Evolutionary conservation across 257 asterid species (phyloP).

Genomic region (Lycium ferocissimum): DNA sequence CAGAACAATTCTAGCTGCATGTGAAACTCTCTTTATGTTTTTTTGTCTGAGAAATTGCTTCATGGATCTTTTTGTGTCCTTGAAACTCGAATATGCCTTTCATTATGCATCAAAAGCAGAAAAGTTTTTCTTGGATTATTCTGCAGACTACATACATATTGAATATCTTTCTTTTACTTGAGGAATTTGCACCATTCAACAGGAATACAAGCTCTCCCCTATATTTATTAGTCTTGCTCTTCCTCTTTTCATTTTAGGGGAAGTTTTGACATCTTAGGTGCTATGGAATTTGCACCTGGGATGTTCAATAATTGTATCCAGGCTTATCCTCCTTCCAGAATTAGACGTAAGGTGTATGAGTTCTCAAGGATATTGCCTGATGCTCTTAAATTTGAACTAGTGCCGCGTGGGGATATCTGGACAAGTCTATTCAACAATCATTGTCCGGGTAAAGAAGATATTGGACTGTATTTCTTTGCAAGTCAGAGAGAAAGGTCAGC

Average conservation of each 20-base stretch:
- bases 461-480: slow-evolving; percentile 73
- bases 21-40: not conserved
- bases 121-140: not conserved
- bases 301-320: slow-evolving; percentile 42
- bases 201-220: not conserved
- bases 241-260: slow-evolving; percentile 53
- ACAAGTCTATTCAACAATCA: slow-evolving; percentile 44
- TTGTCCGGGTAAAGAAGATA: slow-evolving; percentile 52
- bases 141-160: too few relatives aligned
- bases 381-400: slow-evolving; percentile 57
- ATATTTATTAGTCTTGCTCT: slow-evolving; percentile 27
- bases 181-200: not conserved
- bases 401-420: slow-evolving; percentile 50
- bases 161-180: not conserved
- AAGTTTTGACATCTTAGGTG: slow-evolving; percentile 50
- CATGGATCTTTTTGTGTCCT: not conserved
- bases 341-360: slow-evolving; percentile 53
- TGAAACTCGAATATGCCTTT: not conserved
- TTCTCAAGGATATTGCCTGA: slow-evolving; percentile 64
- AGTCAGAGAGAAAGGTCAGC: slow-evolving; percentile 53
- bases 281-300: slow-evolving; percentile 26
- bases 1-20: not conserved
- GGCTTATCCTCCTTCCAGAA: slow-evolving; percentile 64
- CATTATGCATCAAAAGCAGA: not conserved
- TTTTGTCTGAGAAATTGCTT: not conserved